Evolutionary conservation across 352 stramenopile species (phyloP), one percentile per base, ranked within the genome.

Genomic region (Globisporangium camurandrum): DNA sequence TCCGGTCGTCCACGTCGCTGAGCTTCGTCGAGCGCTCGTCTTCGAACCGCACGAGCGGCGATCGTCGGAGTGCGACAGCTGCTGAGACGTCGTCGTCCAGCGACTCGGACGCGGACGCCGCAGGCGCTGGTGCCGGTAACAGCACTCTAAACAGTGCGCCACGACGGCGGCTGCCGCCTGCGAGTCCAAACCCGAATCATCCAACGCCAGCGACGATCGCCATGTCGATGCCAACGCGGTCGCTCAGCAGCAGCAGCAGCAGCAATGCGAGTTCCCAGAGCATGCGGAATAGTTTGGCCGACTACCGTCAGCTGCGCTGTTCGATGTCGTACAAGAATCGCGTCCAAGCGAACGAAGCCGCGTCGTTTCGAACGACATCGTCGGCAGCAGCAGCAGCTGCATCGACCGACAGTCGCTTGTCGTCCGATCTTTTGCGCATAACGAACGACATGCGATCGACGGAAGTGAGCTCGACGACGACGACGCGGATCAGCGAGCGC

Each of bases 281-380:
- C 33, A 57, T 57, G 51, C 39, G 39, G 45, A 62, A 46, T 49
- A 62, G 48, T 40, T 67, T 93, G 36, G 78, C 74, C 0, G 73
- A 84, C 42, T 93, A 86, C 57, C 67, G 73, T 4, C 77, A 93
- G 61, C 66, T 93, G 24, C 74, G 72, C 45, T 88, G 74, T 62
- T 91, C 79, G 42, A 93, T 93, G 82, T 83, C 67, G 26, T 93
- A 93, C 69, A 93, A 90, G 65, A 93, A 90, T 64, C 82, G 79
- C 38, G 53, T 65, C 23, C 63, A 41, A 23, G 30, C 34, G 19
- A 66, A 73, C 22, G 47, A 54, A n/a, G 5, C 14, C 31, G 30
- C 26, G 24, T 48, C 62, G 6, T 66, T 59, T 34, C 50, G 67
- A 45, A 53, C 34, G n/a, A 66, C 52, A 22, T 55, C 46, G 38